Evolutionary conservation across 495 filamentous ascomycete species (phyloP).

Genomic region (Penicillium cinerascens): DNA sequence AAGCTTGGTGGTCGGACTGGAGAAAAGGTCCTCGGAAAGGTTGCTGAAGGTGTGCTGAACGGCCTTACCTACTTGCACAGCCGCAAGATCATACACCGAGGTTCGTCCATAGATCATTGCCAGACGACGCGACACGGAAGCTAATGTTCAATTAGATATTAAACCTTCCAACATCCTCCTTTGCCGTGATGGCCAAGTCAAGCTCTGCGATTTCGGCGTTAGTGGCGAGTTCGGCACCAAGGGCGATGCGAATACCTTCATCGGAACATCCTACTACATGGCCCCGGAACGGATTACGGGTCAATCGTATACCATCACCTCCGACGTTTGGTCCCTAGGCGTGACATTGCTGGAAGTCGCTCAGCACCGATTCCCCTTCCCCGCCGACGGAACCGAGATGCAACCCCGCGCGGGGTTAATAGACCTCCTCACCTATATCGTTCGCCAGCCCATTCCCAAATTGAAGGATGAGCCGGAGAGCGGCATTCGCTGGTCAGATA

Average conservation of each 20-base stretch:
- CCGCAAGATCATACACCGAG: constrained; percentile 94
- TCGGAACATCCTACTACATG: constrained; percentile 99
- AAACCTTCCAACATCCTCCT: constrained; percentile 97
- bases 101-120: constrained; percentile 27
- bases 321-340: constrained; percentile 95
- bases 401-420: constrained; percentile 83
- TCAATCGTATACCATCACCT: constrained; percentile 96
- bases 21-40: constrained; percentile 97
- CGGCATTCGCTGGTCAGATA: constrained; percentile 86
- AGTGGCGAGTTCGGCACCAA: constrained; percentile 97
- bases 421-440: constrained; percentile 94
- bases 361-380: constrained; percentile 97
- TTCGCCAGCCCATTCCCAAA: constrained; percentile 91
- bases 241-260: constrained; percentile 97
- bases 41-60: constrained; percentile 91
- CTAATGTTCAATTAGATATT: constrained; percentile 59
- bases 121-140: neutral
- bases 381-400: constrained; percentile 91
- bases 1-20: constrained; percentile 90
- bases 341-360: constrained; percentile 96
- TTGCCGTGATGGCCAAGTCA: constrained; percentile 88
- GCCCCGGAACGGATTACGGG: constrained; percentile 96
- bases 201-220: constrained; percentile 97
- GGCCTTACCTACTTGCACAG: constrained; percentile 95
- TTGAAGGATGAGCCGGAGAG: constrained; percentile 85